Percentiles rank a stretch among this genome's conserved stretches.
phyloP scores from a whole-genome alignment of 2,329 filamentous ascomycete genomes.

The Xylaria sp. region DNA sequence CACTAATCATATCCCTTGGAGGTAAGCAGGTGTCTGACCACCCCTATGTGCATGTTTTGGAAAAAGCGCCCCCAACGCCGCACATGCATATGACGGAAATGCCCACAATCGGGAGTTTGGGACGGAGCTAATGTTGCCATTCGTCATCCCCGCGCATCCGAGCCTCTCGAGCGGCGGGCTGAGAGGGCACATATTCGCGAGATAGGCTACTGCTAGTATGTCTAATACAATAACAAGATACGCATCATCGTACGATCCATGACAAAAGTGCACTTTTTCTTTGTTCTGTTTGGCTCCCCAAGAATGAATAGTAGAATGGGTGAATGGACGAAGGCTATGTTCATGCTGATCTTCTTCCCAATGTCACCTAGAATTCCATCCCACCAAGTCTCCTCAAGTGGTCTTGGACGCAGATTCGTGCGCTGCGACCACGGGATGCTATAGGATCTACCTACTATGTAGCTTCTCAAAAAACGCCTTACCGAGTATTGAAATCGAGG shows the following conservation, averaged over 20 bases:
- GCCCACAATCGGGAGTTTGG: conserved; percentile 10
- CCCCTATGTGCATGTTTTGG: conserved; percentile 13
- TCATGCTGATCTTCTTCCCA: conserved; percentile 8
- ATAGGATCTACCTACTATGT: conserved; percentile 12
- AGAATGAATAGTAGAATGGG: background rate
- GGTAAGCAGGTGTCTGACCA: conserved; percentile 27
- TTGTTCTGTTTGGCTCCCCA: background rate
- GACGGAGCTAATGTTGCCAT: conserved; percentile 1
- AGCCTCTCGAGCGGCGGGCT: conserved; percentile 2
- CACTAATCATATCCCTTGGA: conserved; percentile 12
- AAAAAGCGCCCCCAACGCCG: conserved; percentile 6
- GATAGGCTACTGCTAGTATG: background rate
- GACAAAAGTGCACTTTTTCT: conserved; percentile 14
- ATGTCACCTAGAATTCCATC: background rate
- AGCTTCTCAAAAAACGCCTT: background rate
- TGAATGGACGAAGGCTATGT: background rate
- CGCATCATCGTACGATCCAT: conserved; percentile 10
- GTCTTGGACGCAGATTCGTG: conserved; percentile 25
- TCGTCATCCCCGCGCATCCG: conserved; percentile 6
- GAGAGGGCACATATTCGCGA: background rate
- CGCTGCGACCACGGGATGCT: conserved; percentile 6
- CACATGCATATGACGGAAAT: conserved; percentile 34
- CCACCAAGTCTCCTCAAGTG: conserved; percentile 16
- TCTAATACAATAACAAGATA: background rate
- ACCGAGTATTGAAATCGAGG: conserved; percentile 3